Evolutionary conservation across 1,139 yeast genomes (phyloP), one percentile per base, ranked within the genome.

Genomic region (Pneumocystis jirovecii): DNA sequence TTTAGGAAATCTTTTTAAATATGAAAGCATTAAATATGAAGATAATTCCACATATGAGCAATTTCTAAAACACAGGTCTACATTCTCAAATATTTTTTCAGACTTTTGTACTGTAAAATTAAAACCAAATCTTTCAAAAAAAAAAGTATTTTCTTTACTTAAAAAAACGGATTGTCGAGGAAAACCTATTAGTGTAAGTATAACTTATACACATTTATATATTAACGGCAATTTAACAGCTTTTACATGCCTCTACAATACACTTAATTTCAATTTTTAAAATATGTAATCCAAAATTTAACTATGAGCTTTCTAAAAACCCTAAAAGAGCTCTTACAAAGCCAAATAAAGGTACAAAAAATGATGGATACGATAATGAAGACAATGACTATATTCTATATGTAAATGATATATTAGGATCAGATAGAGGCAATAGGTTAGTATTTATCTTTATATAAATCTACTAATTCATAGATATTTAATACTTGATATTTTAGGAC

Each of bases 311-410:
- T 37, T 82, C 91, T 8, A 85, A 89, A 67, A 93, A 95, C 73
- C 98, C 98, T 1, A 84, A 89, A 68, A 79, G 98, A 66, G 96
- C 90, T 1, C 79, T 93, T 65, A 95, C 98, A 0, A 93, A 93
- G 74, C 97, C 97, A 1, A 85, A 85, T 74, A 96, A 90, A 70
- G 95, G 93, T 0, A 83, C 82, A 68, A 82, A 78, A 68, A 90
- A 91, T 73, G 85, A 87, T 72, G 97, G 97, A 8, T 83, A 74
- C 72, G 98, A 95, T 76, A 95, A 95, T 74, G 87, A 84, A 68
- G 90, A 89, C 68, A 84, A 89, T 73, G 97, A 95, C 76, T 93
- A 91, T 73, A 91, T 95, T 66, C 77, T 95, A 39, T 91, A 91
- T 71, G 98, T 95, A 19, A 93, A 95, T 74, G 98, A 95, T 73